Evolutionary conservation across 176 grass and related monocot species (phyloP).

Genomic region (Zoysia japonica): DNA sequence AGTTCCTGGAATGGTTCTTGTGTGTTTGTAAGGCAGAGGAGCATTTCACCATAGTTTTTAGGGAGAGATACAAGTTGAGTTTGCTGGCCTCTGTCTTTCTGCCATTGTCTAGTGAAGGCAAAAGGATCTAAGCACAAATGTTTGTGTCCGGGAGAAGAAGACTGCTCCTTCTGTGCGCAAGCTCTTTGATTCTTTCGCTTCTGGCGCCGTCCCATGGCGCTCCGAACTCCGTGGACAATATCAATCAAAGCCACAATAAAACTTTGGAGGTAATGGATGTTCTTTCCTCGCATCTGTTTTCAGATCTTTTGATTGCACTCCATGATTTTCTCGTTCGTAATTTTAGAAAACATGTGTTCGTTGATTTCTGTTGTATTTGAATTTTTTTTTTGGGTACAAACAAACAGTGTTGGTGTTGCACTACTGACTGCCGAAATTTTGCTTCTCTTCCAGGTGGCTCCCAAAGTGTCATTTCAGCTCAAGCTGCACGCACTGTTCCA

Average conservation of each 20-base stretch:
- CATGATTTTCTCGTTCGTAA: not conserved
- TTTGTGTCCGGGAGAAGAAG: constrained; percentile 36
- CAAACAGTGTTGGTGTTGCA: constrained; percentile 5
- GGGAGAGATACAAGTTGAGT: not conserved
- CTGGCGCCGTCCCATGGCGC: constrained; percentile 36
- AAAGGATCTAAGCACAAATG: constrained; percentile 38
- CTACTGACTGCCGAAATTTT: not conserved
- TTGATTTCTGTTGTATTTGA: not conserved
- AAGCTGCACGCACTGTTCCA: constrained; percentile 88
- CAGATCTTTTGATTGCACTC: not conserved
- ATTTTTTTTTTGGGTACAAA: not conserved
- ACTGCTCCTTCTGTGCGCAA: constrained; percentile 27
- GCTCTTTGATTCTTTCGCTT: constrained; percentile 39
- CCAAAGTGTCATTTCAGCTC: constrained; percentile 68
- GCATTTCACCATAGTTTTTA: not conserved
- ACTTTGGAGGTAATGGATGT: constrained; percentile 58
- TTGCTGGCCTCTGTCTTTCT: constrained; percentile 9
- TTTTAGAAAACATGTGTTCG: not conserved
- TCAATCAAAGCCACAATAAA: constrained; percentile 50
- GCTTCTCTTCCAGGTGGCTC: constrained; percentile 50
- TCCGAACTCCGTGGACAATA: constrained; percentile 3
- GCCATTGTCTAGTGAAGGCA: constrained; percentile 12
- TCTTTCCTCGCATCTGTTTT: constrained; percentile 7
- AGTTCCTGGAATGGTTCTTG: constrained; percentile 23
- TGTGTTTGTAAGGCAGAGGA: not conserved